Evolutionary conservation across 2,329 filamentous ascomycete genomes (phyloP).

Genomic region (Beauveria sp.): DNA sequence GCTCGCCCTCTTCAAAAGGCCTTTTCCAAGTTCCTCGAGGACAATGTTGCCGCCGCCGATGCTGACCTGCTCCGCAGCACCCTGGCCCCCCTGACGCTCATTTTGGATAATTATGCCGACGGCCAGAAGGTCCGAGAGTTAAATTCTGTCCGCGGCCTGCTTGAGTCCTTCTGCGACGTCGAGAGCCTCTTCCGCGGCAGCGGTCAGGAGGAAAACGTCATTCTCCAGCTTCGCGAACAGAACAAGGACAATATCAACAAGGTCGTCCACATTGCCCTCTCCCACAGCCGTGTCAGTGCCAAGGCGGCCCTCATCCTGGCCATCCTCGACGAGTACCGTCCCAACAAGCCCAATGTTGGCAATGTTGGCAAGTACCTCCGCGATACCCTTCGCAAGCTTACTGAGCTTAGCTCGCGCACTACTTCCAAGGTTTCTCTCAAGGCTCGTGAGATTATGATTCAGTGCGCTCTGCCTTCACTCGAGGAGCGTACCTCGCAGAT

Average conservation of each 20-base stretch:
- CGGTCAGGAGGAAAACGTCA: slow-evolving; percentile 87
- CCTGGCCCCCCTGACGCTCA: slow-evolving; percentile 66
- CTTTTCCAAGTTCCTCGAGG: slow-evolving; percentile 81
- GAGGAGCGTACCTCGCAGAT: slow-evolving; percentile 94
- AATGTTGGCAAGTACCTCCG: slow-evolving; percentile 86
- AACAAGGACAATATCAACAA: slow-evolving; percentile 86
- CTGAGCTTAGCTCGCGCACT: slow-evolving; percentile 70
- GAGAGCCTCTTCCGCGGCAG: slow-evolving; percentile 84
- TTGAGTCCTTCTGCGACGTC: slow-evolving; percentile 73
- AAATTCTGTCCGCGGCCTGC: slow-evolving; percentile 67
- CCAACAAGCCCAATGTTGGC: slow-evolving; percentile 84
- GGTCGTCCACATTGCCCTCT: slow-evolving; percentile 84
- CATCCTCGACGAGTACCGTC: slow-evolving; percentile 87
- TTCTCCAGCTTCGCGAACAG: slow-evolving; percentile 88
- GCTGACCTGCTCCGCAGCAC: slow-evolving; percentile 64
- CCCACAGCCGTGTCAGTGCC: slow-evolving; percentile 82
- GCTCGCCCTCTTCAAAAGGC: slow-evolving; percentile 80
- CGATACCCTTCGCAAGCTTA: slow-evolving; percentile 72
- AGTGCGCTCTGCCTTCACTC: slow-evolving; percentile 89
- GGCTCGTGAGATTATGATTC: slow-evolving; percentile 93
- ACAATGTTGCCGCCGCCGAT: slow-evolving; percentile 68
- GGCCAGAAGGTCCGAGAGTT: slow-evolving; percentile 90
- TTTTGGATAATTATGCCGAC: slow-evolving; percentile 75
- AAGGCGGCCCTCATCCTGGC: slow-evolving; percentile 93
- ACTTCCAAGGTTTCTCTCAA: slow-evolving; percentile 96